Percentiles rank a stretch among this genome's conserved stretches.
These are phyloP conservation scores for Ophiocordyceps camponoti-leonardi DNA, from an alignment of 2,329 filamentous ascomycete species.

Conservation along the genomic window DNA sequence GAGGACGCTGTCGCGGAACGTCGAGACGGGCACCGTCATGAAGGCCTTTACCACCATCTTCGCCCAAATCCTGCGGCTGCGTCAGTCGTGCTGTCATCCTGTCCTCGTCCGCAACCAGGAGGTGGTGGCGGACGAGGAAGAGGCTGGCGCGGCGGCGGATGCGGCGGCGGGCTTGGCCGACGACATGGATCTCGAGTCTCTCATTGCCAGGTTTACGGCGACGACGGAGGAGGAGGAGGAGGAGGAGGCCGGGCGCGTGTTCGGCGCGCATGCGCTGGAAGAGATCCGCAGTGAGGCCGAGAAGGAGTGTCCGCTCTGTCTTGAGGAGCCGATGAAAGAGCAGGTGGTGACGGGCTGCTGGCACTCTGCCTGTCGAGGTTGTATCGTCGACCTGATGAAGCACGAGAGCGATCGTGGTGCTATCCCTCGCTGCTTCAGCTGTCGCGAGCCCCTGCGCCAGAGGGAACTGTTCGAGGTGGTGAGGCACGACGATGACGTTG, in stretches of 20 bases:
- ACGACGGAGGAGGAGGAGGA: conserved; percentile 45
- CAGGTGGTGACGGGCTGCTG: conserved; percentile 92
- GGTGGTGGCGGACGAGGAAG: conserved; percentile 74
- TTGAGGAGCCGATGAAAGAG: conserved; percentile 89
- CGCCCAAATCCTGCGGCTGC: conserved; percentile 80
- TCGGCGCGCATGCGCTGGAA: conserved; percentile 71
- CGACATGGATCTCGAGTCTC: conserved; percentile 82
- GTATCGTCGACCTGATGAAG: conserved; percentile 75
- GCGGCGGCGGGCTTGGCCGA: conserved; percentile 69
- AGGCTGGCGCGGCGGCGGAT: conserved; percentile 58
- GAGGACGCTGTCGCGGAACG: conserved; percentile 66
- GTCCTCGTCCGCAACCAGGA: conserved; percentile 72
- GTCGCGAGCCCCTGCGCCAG: conserved; percentile 63
- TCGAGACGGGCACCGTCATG: conserved; percentile 82
- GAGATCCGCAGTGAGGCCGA: conserved; percentile 83
- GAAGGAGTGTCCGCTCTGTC: conserved; percentile 85
- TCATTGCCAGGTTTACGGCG: conserved; percentile 72
- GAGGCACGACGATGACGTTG: conserved; percentile 48
- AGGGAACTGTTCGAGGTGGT: conserved; percentile 88
- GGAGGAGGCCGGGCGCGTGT: conserved; percentile 32
- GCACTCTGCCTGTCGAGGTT: conserved; percentile 93
- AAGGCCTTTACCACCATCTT: conserved; percentile 97
- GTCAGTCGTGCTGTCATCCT: conserved; percentile 90
- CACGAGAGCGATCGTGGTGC: conserved; percentile 67
- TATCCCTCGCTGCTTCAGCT: conserved; percentile 74